These are phyloP conservation scores for Fusarium sp. DNA, from an alignment of 2,329 filamentous ascomycete species.

Conservation along the genomic window DNA sequence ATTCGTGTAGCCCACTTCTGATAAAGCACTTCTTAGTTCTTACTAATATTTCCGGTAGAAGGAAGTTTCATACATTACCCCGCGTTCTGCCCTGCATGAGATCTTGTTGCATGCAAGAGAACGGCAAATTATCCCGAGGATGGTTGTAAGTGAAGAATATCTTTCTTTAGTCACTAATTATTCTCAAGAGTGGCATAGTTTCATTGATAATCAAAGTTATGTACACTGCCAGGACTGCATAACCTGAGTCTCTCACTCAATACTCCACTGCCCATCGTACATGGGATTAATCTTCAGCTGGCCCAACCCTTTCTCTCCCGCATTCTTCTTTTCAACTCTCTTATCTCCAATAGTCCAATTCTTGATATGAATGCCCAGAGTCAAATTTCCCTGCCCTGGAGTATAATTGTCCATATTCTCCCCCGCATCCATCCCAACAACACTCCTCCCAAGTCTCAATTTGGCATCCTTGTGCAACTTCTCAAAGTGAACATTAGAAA, in stretches of 20 bases:
- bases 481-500: background rate
- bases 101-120: background rate
- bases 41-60: background rate
- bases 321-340: background rate
- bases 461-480: background rate
- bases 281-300: background rate
- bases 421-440: background rate
- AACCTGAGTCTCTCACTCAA: background rate
- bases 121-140: background rate
- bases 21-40: background rate
- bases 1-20: slow-evolving; percentile 2
- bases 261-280: background rate
- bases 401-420: background rate
- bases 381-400: background rate
- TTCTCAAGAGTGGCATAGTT: background rate
- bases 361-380: background rate
- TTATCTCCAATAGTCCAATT: background rate
- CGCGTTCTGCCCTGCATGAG: background rate
- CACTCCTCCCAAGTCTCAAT: background rate
- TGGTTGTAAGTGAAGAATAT: no score
- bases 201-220: no score
- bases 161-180: no score
- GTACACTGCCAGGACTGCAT: no score
- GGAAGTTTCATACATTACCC: background rate
- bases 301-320: background rate